Evolutionary conservation across 768 basidiomycete genomes (phyloP).

Genomic region (Tubosaeta brunneosetosa): DNA sequence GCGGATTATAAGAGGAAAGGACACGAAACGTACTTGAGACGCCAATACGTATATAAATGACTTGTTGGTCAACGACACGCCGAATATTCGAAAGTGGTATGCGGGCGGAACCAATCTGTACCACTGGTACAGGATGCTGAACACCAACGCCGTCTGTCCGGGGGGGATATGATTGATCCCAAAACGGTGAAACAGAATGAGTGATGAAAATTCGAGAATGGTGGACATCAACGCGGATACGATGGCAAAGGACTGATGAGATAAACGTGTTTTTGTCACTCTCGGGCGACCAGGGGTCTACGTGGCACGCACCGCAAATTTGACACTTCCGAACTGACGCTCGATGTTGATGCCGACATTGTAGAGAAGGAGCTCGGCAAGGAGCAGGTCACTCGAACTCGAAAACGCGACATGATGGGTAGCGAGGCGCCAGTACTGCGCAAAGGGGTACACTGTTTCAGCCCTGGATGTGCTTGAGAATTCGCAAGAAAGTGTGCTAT

Average conservation of each 20-base stretch:
- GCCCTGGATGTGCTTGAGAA: constrained; percentile 24
- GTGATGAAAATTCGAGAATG: constrained; percentile 57
- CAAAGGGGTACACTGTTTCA: constrained; percentile 27
- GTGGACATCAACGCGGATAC: constrained; percentile 65
- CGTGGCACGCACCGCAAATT: constrained; percentile 68
- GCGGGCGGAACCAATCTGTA: constrained; percentile 69
- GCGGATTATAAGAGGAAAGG: background rate
- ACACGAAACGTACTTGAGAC: constrained; percentile 49
- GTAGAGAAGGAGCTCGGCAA: constrained; percentile 71
- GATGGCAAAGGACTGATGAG: constrained; percentile 66
- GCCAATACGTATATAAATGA: constrained; percentile 67
- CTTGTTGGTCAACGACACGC: constrained; percentile 72
- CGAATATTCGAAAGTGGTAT: constrained; percentile 75
- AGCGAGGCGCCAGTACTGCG: constrained; percentile 81
- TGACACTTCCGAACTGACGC: constrained; percentile 79
- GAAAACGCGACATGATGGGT: constrained; percentile 72
- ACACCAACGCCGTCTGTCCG: constrained; percentile 72
- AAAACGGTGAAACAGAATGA: constrained; percentile 60
- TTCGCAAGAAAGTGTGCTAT: constrained; percentile 3
- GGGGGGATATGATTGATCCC: constrained; percentile 72
- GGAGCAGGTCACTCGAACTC: constrained; percentile 81
- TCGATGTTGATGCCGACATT: constrained; percentile 69
- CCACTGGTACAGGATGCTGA: constrained; percentile 82
- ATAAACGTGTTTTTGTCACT: constrained; percentile 5
- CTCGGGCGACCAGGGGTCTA: background rate